These are phyloP conservation scores for Teratosphaeria viscida DNA, from an alignment of 2,329 filamentous ascomycete species.

Conservation along the genomic window DNA sequence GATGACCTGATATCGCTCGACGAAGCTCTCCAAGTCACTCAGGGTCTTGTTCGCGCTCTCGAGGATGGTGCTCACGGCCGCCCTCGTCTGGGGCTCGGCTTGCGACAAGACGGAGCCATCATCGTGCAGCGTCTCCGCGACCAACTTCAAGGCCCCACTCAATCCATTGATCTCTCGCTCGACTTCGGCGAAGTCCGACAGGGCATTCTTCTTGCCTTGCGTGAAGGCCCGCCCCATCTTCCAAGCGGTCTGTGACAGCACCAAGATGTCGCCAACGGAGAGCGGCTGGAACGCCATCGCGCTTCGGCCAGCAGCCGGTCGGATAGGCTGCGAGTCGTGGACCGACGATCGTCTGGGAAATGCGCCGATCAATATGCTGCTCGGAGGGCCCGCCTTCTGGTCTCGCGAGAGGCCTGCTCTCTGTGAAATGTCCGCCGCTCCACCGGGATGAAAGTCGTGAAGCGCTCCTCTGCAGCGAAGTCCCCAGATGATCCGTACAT, in stretches of 20 bases:
- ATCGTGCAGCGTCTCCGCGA: slow-evolving; percentile 35
- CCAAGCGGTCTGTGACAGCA: slow-evolving; percentile 38
- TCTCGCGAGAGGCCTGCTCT: not conserved
- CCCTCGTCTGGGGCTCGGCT: slow-evolving; percentile 26
- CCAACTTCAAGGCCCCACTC: slow-evolving; percentile 32
- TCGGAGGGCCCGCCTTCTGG: not conserved
- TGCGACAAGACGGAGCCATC: slow-evolving; percentile 26
- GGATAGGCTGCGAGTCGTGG: slow-evolving; percentile 30
- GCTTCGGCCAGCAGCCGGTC: not conserved
- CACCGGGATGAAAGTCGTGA: no score
- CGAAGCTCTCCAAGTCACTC: slow-evolving; percentile 34
- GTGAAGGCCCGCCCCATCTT: slow-evolving; percentile 35
- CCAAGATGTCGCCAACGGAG: slow-evolving; percentile 33
- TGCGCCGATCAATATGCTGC: not conserved
- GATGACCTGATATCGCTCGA: slow-evolving; percentile 37
- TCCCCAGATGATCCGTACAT: no score
- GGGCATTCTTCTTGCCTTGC: slow-evolving; percentile 29
- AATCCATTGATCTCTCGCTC: slow-evolving; percentile 33
- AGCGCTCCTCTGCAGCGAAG: no score
- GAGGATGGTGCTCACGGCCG: slow-evolving; percentile 31
- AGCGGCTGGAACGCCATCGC: slow-evolving; percentile 17
- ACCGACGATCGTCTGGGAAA: not conserved
- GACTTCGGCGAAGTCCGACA: slow-evolving; percentile 32
- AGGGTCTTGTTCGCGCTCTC: slow-evolving; percentile 30
- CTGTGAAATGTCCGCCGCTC: no score